Percentiles rank a stretch among this genome's conserved stretches.
Conservation (phyloP, 2,329 filamentous ascomycete species). For the Ceratocystis cubensis region DNA sequence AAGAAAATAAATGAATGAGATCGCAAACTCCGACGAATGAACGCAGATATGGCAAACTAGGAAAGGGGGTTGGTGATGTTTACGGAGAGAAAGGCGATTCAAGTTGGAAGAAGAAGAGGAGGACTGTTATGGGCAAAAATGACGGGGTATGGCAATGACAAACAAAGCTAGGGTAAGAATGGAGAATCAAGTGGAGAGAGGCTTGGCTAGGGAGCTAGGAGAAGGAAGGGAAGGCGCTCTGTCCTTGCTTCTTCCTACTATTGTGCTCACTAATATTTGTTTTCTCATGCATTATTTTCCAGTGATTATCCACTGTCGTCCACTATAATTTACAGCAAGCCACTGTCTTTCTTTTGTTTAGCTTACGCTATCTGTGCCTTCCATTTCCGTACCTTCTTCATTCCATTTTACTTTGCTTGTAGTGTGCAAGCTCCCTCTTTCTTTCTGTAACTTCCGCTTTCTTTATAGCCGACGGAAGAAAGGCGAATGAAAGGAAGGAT, state of each 20-base stretch:
- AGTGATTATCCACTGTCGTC: background rate
- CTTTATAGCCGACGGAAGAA: background rate
- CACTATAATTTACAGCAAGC: background rate
- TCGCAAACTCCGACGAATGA: constrained; percentile 16
- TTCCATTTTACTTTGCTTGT: background rate
- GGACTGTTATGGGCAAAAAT: constrained; percentile 7
- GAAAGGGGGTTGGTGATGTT: constrained; percentile 1
- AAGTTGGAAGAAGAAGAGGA: background rate
- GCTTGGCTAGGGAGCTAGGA: background rate
- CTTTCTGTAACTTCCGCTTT: background rate
- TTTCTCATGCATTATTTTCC: too few species aligned
- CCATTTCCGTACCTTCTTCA: background rate
- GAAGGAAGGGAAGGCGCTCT: background rate
- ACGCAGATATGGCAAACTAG: constrained; percentile 13
- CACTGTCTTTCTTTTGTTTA: background rate
- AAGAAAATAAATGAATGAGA: constrained; percentile 9
- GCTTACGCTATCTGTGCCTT: background rate
- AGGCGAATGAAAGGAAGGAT: background rate
- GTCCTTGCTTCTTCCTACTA: background rate
- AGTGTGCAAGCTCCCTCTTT: background rate
- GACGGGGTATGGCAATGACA: constrained; percentile 8
- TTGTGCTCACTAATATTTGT: too few species aligned
- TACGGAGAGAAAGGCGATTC: constrained; percentile 2
- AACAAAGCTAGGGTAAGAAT: background rate
- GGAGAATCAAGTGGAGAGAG: background rate